phyloP scores from a whole-genome alignment of 2,329 filamentous ascomycete genomes.

The Penicillium sp. region DNA sequence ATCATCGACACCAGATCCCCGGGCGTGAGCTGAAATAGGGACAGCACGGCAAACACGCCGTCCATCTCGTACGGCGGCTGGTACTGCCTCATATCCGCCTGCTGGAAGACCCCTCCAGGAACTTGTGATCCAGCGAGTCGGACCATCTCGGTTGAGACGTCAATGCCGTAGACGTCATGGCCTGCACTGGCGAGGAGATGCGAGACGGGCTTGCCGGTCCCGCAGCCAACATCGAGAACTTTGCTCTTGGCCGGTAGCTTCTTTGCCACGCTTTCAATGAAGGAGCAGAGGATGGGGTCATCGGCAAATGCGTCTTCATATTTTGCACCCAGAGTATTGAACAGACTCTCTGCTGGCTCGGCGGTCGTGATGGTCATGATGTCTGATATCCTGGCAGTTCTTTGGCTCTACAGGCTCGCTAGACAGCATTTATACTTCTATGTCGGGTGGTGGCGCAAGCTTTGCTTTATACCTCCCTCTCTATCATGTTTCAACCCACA shows the following conservation, averaged over 20 bases:
- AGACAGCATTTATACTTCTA: no score
- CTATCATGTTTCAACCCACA: no score
- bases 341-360: neutral
- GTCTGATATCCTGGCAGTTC: no score
- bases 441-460: no score
- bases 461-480: no score
- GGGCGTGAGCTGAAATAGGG: neutral
- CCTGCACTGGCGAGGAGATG: neutral
- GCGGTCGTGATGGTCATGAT: no score
- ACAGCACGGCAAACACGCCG: neutral
- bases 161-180: neutral
- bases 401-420: no score
- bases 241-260: neutral
- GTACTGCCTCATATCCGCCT: neutral
- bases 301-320: neutral
- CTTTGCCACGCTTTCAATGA: neutral
- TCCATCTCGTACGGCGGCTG: neutral
- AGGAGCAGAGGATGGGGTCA: neutral
- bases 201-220: neutral
- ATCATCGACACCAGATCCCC: neutral
- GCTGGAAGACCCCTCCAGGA: neutral
- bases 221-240: neutral
- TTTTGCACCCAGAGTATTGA: neutral
- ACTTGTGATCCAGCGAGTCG: neutral
- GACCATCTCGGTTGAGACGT: neutral